Evolutionary conservation across 148 eudicot genomes (phyloP), one percentile per base, ranked within the genome.

Genomic region (Heliamphora exappendiculata): DNA sequence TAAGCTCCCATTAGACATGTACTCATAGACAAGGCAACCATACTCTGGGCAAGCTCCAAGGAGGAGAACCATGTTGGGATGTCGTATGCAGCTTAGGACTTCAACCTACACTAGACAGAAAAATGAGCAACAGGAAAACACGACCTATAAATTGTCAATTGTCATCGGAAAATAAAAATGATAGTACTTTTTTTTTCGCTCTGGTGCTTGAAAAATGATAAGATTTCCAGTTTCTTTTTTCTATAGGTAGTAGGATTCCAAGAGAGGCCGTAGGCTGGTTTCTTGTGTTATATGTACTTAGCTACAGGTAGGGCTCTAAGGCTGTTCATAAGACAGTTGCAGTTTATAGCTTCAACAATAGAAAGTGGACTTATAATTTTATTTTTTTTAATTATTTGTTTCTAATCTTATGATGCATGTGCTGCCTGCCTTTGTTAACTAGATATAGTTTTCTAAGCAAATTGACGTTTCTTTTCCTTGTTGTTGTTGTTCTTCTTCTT

Each of bases 1-100:
- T 58, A 84, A 79, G 82, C 87, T 84, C 19, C 87, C 87, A 28
- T 81, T 81, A 3, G 78, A 80, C 87, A 84, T 84, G 82, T 81
- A 81, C 78, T 84, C 87, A 26, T 84, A 84, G 20, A 84, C 87
- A 22, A 84, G 80, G 84, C 87, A 84, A 42, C 87, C 87, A 26
- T 78, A 81, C 36, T 84, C 84, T 1, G 87, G 87, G 60, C 84
- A 84, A 3, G 87, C 87, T 75, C 84, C 87, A 19, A 84, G 84
- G 44, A 84, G 87, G 41, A 84, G 84, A 34, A 84, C 87, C 87
- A 84, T 84, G 82, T 84, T 84, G 14, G 87, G 87, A 73, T 84
- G 87, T 31, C 87, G 42, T 42, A 84, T 84, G 80, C 87, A 78
- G 59, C 87, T 81, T 29, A 84, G 80, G 42, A 84, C 87, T 79